These are phyloP conservation scores for Candida dendrica DNA, from an alignment of 805 yeast species.

Conservation along the genomic window DNA sequence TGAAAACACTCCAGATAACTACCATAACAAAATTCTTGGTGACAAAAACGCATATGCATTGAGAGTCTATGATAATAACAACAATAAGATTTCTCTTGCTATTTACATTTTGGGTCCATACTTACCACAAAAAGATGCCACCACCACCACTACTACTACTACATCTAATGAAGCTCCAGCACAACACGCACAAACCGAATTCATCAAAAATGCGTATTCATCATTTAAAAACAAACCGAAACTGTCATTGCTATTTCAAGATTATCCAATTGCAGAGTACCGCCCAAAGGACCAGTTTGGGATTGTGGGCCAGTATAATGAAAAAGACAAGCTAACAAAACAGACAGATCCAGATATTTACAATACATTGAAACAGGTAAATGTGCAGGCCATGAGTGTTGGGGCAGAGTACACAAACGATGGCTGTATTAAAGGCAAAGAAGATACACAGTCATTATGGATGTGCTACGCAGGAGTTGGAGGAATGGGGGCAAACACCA, in stretches of 20 bases:
- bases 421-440: slow-evolving; percentile 40
- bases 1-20: not conserved
- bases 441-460: slow-evolving; percentile 30
- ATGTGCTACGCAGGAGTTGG: slow-evolving; percentile 62
- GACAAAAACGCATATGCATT: slow-evolving; percentile 40
- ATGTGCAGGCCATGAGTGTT: slow-evolving; percentile 49
- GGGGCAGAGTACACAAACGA: slow-evolving; percentile 71
- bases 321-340: slow-evolving; percentile 31
- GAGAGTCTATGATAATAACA: slow-evolving; percentile 27
- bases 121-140: slow-evolving; percentile 25
- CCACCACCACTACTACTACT: too few species aligned
- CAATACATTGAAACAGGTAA: slow-evolving; percentile 32
- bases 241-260: slow-evolving; percentile 56
- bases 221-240: slow-evolving; percentile 18
- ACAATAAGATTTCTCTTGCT: slow-evolving; percentile 23
- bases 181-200: slow-evolving; percentile 33
- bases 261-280: slow-evolving; percentile 59
- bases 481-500: slow-evolving; percentile 62
- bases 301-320: slow-evolving; percentile 29
- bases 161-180: slow-evolving; percentile 10
- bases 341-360: slow-evolving; percentile 32
- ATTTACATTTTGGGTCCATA: slow-evolving; percentile 51
- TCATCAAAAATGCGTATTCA: slow-evolving; percentile 23
- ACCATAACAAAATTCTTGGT: slow-evolving; percentile 35
- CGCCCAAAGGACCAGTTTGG: slow-evolving; percentile 31